Base-by-base conservation (phyloP, 1,284 basidiomycete species). In the Pisolithus thermaeus region DNA sequence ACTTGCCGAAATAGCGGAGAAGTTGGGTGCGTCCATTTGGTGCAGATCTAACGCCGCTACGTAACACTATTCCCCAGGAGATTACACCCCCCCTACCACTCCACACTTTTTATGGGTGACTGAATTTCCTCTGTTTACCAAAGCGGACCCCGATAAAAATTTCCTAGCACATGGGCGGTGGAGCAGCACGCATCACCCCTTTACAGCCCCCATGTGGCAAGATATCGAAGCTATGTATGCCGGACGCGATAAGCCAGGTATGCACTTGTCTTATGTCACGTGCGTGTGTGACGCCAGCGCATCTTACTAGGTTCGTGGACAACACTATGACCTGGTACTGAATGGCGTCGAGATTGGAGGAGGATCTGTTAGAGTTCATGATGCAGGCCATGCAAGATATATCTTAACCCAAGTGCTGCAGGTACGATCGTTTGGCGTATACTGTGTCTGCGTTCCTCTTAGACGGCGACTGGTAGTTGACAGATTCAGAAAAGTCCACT, bases 271-370 rank as follows among this genome's bases (percentile, higher is more conserved):
- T 36, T 52, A 51, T 53, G 37, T 44, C 28, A 14, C 43, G 46
- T 44, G 47, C 38, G 32, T 49, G 50, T 47, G 45, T 18, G n/a
- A 35, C 5, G 32, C 32, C 32, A 35, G 49, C 38, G 49, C 57
- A 38, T 37, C 47, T 41, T 56, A 14, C 32, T 35, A 91, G 87
- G 85, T 94, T 58, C 82, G 92, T 46, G 94, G 94, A 2, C 94
- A 98, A 69, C 95, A 97, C 70, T 98, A 97, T 65, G 94, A 98
- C 73, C 84, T 98, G 41, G 93, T 98, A n/a, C 70, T 97, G 54
- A 92, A 97, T 67, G 95, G 94, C 3, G 80, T 87, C 53, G 94
- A 98, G 73, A 89, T 98, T 57, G 94, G 92, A 25, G 94, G 94
- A 28, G 94, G 94, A 11, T 92, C 88, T 30, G 94, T 98, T 52